Evolutionary conservation across 78 protist genomes (phyloP).

Genomic region (Dictyostelium purpureum): DNA sequence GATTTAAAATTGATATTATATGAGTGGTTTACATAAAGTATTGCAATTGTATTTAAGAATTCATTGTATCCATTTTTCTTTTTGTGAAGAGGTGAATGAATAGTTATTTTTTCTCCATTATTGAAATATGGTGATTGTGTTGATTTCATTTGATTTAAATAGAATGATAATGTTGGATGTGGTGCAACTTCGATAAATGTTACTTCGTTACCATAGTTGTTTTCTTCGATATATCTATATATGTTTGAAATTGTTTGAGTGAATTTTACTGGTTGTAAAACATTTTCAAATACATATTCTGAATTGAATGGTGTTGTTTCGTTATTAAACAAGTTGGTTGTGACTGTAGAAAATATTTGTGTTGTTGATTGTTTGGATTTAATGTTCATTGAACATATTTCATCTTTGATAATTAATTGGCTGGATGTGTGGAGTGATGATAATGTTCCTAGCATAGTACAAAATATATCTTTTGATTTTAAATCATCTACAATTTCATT

Average conservation of each 20-base stretch:
- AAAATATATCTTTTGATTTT: not conserved
- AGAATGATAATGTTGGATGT: constrained; percentile 44
- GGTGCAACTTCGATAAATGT: constrained; percentile 42
- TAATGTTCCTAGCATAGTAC: constrained; percentile 5
- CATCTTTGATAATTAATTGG: constrained; percentile 3
- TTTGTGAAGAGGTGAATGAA: constrained; percentile 22
- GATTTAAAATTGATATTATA: not conserved
- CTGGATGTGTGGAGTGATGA: constrained; percentile 42
- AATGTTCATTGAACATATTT: too few relatives aligned
- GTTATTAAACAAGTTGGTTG: not conserved
- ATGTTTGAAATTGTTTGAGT: not conserved
- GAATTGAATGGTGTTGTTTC: not conserved
- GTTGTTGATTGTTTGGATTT: too few relatives aligned
- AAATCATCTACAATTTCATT: not conserved
- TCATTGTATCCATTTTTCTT: not conserved
- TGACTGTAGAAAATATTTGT: constrained; percentile 35
- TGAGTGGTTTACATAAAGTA: not conserved
- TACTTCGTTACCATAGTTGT: not conserved
- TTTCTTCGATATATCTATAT: not conserved
- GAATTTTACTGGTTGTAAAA: not conserved
- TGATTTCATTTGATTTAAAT: not conserved
- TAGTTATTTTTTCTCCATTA: too few relatives aligned
- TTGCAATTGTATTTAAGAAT: not conserved
- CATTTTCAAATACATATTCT: not conserved
- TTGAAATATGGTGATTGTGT: too few relatives aligned